Conservation (phyloP, 768 basidiomycete genomes). For the Leccinum boreale region DNA sequence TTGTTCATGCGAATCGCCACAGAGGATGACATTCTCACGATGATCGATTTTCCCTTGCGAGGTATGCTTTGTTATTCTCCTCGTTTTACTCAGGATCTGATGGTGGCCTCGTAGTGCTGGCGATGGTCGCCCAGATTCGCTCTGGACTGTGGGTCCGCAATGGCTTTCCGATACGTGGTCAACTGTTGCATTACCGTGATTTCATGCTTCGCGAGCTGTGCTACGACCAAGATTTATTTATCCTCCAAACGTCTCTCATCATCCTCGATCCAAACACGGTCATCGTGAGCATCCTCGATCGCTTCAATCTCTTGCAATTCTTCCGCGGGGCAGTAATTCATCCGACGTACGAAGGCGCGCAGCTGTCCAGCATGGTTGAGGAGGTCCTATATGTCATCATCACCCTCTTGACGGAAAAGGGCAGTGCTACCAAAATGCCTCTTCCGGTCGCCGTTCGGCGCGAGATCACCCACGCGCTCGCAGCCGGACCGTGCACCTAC, state of each 20-base stretch:
- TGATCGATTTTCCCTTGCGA: slow-evolving; percentile 87
- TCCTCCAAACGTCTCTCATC: slow-evolving; percentile 82
- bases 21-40: slow-evolving; percentile 65
- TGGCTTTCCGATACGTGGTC: slow-evolving; percentile 92
- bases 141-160: slow-evolving; percentile 98
- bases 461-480: slow-evolving; percentile 89
- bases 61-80: slow-evolving; percentile 45
- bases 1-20: slow-evolving; percentile 59
- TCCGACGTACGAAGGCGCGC: slow-evolving; percentile 61
- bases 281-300: slow-evolving; percentile 83
- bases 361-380: slow-evolving; percentile 84
- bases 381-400: slow-evolving; percentile 88
- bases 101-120: slow-evolving; percentile 52
- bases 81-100: slow-evolving; percentile 1
- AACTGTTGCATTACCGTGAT: slow-evolving; percentile 93
- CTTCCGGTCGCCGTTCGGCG: slow-evolving; percentile 64
- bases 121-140: slow-evolving; percentile 92
- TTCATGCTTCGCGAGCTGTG: slow-evolving; percentile 94
- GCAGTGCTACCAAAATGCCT: slow-evolving; percentile 66
- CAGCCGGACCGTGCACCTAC: slow-evolving; percentile 82
- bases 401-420: slow-evolving; percentile 79
- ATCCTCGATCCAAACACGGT: slow-evolving; percentile 76
- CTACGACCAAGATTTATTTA: slow-evolving; percentile 92
- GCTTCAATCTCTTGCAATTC: slow-evolving; percentile 79
- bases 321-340: slow-evolving; percentile 64